Percentiles rank a stretch among this genome's conserved stretches.
phyloP scores from a whole-genome alignment of 1,284 basidiomycete species.

The Ceratobasidium sp. region DNA sequence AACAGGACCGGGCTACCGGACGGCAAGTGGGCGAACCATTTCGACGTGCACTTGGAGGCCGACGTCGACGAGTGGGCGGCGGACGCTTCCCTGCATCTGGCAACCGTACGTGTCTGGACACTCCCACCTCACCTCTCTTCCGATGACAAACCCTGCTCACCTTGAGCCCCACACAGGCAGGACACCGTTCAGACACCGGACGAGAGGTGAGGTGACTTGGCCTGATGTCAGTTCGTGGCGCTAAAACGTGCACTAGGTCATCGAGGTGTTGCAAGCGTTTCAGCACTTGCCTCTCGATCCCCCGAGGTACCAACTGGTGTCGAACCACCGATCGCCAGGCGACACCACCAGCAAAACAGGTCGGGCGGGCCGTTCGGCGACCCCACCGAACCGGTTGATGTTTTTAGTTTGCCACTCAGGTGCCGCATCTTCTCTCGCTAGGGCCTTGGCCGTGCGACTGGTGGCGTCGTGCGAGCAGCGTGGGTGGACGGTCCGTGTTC shows the following conservation, averaged over 20 bases:
- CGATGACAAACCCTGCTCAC: not conserved
- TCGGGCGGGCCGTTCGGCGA: too few relatives aligned
- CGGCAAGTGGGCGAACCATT: not conserved
- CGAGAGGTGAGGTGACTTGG: not conserved
- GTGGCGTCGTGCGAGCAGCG: not conserved
- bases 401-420: constrained; percentile 2
- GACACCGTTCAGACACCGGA: not conserved
- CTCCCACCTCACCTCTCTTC: too few relatives aligned
- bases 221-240: too few relatives aligned
- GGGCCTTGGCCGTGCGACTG: not conserved
- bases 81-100: not conserved
- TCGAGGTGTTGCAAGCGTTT: too few relatives aligned
- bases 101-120: not conserved
- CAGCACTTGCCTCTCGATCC: too few relatives aligned
- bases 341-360: too few relatives aligned
- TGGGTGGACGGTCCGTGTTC: not conserved
- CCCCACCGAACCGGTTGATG: not conserved
- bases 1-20: not conserved
- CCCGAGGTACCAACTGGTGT: too few relatives aligned
- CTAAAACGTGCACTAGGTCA: too few relatives aligned
- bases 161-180: not conserved
- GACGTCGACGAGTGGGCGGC: not conserved
- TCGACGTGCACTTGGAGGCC: not conserved
- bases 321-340: too few relatives aligned
- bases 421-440: not conserved